A percentile compares a stretch with the other conserved stretches of the same genome.
Evolutionary conservation across 495 filamentous ascomycete species (phyloP).

Genomic region (Aspergillus heteromorphus): DNA sequence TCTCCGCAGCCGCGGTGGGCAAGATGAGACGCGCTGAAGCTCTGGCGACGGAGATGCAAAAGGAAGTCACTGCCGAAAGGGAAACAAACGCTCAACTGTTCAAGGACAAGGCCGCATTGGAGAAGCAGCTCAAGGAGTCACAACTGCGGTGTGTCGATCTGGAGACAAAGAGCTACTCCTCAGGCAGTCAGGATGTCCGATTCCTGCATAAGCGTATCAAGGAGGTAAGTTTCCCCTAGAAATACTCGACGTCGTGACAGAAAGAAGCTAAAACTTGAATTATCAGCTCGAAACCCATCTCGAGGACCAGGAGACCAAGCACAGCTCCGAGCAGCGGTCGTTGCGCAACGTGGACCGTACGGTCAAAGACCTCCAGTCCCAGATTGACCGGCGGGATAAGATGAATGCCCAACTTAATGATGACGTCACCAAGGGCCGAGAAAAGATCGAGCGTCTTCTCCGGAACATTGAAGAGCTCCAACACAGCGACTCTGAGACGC

Average conservation of each 20-base stretch:
- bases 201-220: constrained; percentile 93
- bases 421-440: constrained; percentile 74
- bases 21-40: constrained; percentile 98
- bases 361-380: constrained; percentile 86
- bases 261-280: constrained; percentile 12
- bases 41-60: constrained; percentile 81
- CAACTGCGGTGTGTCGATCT: constrained; percentile 87
- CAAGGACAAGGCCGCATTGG: constrained; percentile 86
- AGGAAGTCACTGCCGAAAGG: constrained; percentile 86
- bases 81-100: constrained; percentile 78
- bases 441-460: constrained; percentile 84
- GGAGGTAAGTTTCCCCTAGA: constrained; percentile 59
- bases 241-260: neutral
- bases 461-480: constrained; percentile 91
- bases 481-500: constrained; percentile 70
- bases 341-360: constrained; percentile 91
- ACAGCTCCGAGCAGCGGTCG: constrained; percentile 73
- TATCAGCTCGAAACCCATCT: constrained; percentile 83
- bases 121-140: constrained; percentile 87
- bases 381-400: constrained; percentile 90
- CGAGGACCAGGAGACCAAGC: constrained; percentile 74
- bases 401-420: constrained; percentile 70
- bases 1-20: constrained; percentile 85
- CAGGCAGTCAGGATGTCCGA: constrained; percentile 86
- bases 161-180: constrained; percentile 95